These are phyloP conservation scores for Aspergillus carlsbadensis DNA, from an alignment of 495 filamentous ascomycete genomes.

Conservation along the genomic window DNA sequence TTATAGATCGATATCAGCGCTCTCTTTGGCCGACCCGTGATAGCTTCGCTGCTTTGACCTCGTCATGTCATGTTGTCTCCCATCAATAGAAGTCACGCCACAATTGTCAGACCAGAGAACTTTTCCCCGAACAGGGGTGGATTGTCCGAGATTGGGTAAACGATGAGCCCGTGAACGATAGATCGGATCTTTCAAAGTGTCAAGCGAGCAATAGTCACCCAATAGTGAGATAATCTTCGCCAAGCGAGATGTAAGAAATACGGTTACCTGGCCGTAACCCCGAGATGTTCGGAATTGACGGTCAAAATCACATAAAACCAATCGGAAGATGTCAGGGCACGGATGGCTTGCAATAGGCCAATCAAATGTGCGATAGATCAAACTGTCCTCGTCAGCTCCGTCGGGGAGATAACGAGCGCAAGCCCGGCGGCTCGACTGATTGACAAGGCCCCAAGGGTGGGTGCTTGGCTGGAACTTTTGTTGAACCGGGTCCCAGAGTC, in stretches of 20 bases:
- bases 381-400: slow-evolving; percentile 18
- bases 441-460: too few species aligned
- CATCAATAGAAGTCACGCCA: slow-evolving; percentile 7
- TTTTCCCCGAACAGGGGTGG: not conserved
- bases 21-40: not conserved
- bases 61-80: slow-evolving; percentile 1
- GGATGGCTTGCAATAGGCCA: slow-evolving; percentile 2
- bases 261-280: not conserved
- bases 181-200: too few species aligned
- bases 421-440: slow-evolving; percentile 7
- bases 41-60: slow-evolving; percentile 6
- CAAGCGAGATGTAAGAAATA: not conserved
- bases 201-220: too few species aligned
- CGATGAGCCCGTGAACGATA: too few species aligned
- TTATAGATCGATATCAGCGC: slow-evolving; percentile 8
- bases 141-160: not conserved
- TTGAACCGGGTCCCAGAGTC: not conserved
- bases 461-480: not conserved
- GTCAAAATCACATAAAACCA: not conserved
- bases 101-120: not conserved
- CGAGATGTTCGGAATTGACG: not conserved
- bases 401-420: slow-evolving; percentile 19
- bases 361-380: slow-evolving; percentile 21
- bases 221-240: too few species aligned
- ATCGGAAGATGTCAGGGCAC: slow-evolving; percentile 9